Conservation (phyloP, 23 red algal genomes). For the Agarophyton chilense region DNA sequence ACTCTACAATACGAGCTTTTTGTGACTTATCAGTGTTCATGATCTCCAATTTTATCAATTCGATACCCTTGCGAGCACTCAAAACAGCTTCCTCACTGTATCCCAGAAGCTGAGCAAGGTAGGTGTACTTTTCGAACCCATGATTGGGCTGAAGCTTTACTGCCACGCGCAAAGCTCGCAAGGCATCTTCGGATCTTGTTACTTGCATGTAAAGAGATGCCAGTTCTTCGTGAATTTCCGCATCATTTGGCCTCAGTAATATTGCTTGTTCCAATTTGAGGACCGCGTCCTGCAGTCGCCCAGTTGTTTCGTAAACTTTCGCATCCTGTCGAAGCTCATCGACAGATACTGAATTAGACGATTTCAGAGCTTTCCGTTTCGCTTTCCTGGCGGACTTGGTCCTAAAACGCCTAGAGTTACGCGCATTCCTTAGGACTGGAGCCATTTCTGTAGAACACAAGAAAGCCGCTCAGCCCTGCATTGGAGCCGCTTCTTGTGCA, state of each 20-base stretch:
- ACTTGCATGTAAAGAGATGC: constrained; percentile 51
- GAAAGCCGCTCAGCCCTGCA: too few relatives aligned
- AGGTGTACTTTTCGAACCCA: constrained; percentile 58
- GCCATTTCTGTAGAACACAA: neutral
- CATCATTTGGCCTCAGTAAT: neutral
- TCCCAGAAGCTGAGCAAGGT: constrained; percentile 66
- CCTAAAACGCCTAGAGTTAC: neutral
- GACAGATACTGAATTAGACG: neutral
- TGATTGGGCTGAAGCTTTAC: constrained; percentile 33
- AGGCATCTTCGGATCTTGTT: constrained; percentile 41
- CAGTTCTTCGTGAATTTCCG: constrained; percentile 44
- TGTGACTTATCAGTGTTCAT: constrained; percentile 9
- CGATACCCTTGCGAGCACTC: constrained; percentile 48
- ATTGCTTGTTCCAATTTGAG: constrained; percentile 22
- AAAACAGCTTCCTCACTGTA: constrained; percentile 47
- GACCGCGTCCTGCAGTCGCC: constrained; percentile 11
- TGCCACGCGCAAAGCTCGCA: constrained; percentile 25
- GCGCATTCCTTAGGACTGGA: neutral
- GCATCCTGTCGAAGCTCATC: neutral
- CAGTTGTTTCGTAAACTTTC: neutral
- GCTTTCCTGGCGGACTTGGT: neutral
- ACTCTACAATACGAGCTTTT: constrained; percentile 9
- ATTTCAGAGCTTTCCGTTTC: neutral
- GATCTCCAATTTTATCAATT: constrained; percentile 45
- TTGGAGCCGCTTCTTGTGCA: too few relatives aligned